A percentile compares a stretch with the other conserved stretches of the same genome.
Evolutionary conservation across 352 stramenopile species (phyloP).

Genomic region (Phytophthora parvispora): DNA sequence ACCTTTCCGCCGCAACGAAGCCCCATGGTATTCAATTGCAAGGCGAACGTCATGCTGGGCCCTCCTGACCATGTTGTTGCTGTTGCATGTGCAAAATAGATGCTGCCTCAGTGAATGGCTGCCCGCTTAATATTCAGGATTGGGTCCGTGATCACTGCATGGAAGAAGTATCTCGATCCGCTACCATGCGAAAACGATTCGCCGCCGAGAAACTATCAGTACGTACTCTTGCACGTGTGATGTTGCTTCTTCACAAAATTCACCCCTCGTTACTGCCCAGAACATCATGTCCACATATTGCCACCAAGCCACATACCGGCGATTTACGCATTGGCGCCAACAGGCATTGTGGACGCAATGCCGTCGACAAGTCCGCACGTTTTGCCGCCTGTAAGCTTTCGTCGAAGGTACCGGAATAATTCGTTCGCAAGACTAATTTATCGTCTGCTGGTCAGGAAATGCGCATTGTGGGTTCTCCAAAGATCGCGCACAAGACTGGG

Average conservation of each 20-base stretch:
- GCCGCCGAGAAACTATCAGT: constrained; percentile 56
- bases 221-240: background rate
- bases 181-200: constrained; percentile 42
- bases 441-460: constrained; percentile 48
- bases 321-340: constrained; percentile 41
- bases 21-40: background rate
- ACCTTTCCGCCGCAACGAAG: background rate
- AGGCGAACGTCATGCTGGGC: background rate
- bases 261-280: constrained; percentile 13
- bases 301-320: background rate
- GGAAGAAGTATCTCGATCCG: constrained; percentile 47
- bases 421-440: no score
- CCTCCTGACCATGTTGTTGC: background rate
- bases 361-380: constrained; percentile 33
- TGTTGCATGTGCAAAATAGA: background rate
- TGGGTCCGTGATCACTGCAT: constrained; percentile 67
- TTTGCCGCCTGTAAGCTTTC: constrained; percentile 64
- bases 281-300: constrained; percentile 18
- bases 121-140: constrained; percentile 20
- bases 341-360: constrained; percentile 31
- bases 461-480: constrained; percentile 45
- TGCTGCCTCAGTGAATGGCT: background rate
- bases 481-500: constrained; percentile 43
- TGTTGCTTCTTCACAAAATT: background rate
- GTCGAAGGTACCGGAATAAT: constrained; percentile 4